These are phyloP conservation scores for Danielia reshetovae DNA, from an alignment of 805 yeast genomes.

Conservation along the genomic window DNA sequence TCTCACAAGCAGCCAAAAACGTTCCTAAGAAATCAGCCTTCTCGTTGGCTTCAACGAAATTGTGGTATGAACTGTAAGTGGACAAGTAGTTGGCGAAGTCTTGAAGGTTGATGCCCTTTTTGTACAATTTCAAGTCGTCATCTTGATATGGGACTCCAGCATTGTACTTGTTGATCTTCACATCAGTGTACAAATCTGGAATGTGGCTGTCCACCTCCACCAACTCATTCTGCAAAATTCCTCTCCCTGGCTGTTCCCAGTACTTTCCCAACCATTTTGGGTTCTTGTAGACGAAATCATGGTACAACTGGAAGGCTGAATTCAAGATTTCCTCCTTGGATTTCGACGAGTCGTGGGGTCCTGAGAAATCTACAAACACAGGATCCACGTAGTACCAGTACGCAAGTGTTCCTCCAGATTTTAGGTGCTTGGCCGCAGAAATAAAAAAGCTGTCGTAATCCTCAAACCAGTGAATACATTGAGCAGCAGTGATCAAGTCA, in stretches of 20 bases:
- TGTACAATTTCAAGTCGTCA: constrained; percentile 22
- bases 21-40: constrained; percentile 33
- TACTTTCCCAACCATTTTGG: constrained; percentile 53
- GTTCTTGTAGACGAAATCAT: constrained; percentile 39
- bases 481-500: constrained; percentile 18
- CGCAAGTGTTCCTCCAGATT: constrained; percentile 17
- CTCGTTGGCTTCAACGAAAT: constrained; percentile 40
- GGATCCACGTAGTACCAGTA: constrained; percentile 26
- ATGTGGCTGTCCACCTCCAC: constrained; percentile 38
- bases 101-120: constrained; percentile 38
- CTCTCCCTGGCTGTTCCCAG: constrained; percentile 87
- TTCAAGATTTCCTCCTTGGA: constrained; percentile 13
- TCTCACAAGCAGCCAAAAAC: constrained; percentile 32
- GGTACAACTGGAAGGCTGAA: constrained; percentile 26
- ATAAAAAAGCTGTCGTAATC: constrained; percentile 13
- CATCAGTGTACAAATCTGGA: constrained; percentile 43
- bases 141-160: constrained; percentile 15
- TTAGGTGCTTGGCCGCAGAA: constrained; percentile 9
- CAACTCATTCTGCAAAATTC: constrained; percentile 43
- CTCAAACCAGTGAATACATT: constrained; percentile 20
- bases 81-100: constrained; percentile 50
- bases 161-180: constrained; percentile 23
- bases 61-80: constrained; percentile 73
- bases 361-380: constrained; percentile 24
- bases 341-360: constrained; percentile 13